phyloP scores from a whole-genome alignment of 441 rosid genomes.

The Brassica balearica region DNA sequence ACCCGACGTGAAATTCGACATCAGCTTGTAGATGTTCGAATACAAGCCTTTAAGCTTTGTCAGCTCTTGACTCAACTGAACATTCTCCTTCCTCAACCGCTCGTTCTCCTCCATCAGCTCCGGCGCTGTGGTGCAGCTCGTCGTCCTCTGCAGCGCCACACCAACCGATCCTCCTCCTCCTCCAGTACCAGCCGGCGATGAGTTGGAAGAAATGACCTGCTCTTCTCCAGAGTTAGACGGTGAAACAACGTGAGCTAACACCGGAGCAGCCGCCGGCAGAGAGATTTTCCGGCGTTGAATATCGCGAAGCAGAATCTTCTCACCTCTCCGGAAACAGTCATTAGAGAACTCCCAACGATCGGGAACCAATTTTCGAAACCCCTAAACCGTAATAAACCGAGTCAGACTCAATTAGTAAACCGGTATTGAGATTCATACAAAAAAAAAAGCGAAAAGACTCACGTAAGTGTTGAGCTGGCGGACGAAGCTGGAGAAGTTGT shows the following conservation, averaged over 20 bases:
- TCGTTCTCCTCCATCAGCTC: conserved; percentile 89
- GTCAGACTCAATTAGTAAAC: conserved; percentile 5
- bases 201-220: conserved; percentile 70
- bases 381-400: conserved; percentile 37
- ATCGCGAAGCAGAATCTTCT: conserved; percentile 71
- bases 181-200: conserved; percentile 57
- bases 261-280: conserved; percentile 44
- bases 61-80: conserved; percentile 69
- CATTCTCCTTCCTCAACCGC: conserved; percentile 72
- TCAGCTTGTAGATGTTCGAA: conserved; percentile 61
- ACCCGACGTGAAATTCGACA: conserved; percentile 65
- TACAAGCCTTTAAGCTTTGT: conserved; percentile 68
- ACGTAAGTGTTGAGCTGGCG: conserved; percentile 96
- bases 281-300: conserved; percentile 86
- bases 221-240: conserved; percentile 88
- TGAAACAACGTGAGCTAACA: conserved; percentile 44
- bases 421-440: not conserved
- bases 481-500: conserved; percentile 96
- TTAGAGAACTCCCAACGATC: conserved; percentile 97
- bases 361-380: conserved; percentile 74
- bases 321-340: conserved; percentile 78
- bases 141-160: conserved; percentile 44
- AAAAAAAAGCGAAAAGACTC: conserved; percentile 37
- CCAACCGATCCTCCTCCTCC: conserved; percentile 11
- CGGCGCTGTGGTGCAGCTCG: conserved; percentile 73